Conservation (phyloP, 805 yeast genomes). For the Candida fluviatilis region DNA sequence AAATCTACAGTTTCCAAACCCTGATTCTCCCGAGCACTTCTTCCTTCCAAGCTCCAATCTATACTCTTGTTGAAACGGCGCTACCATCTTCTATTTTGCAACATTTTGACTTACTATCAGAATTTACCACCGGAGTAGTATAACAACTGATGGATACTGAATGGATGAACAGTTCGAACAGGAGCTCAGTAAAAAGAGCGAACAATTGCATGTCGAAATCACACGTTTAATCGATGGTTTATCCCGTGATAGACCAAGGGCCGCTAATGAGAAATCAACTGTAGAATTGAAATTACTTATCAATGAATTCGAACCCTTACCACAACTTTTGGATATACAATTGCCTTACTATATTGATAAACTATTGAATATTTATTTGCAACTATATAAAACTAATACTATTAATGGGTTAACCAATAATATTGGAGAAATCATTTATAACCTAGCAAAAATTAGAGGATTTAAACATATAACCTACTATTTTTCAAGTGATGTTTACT, state of each 20-base stretch:
- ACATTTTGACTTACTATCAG: too few species aligned
- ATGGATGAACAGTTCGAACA: slow-evolving; percentile 13
- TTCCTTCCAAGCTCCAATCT: too few species aligned
- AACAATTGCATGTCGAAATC: slow-evolving; percentile 13
- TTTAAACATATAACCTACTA: slow-evolving; percentile 55
- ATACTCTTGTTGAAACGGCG: too few species aligned
- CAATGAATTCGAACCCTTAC: slow-evolving; percentile 51
- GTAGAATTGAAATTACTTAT: slow-evolving; percentile 15
- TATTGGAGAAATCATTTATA: slow-evolving; percentile 46
- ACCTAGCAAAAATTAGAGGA: slow-evolving; percentile 62
- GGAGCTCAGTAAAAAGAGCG: slow-evolving; percentile 12
- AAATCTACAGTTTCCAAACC: too few species aligned
- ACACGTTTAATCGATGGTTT: neutral
- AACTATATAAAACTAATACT: neutral
- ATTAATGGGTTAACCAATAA: slow-evolving; percentile 5
- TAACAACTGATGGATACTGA: neutral
- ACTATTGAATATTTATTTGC: slow-evolving; percentile 24
- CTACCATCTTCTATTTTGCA: neutral
- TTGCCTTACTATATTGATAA: slow-evolving; percentile 29
- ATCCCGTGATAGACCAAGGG: too few species aligned
- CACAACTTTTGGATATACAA: slow-evolving; percentile 45
- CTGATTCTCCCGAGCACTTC: too few species aligned
- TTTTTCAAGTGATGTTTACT: slow-evolving; percentile 55
- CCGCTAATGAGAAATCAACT: neutral
- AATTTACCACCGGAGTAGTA: too few species aligned